These are phyloP conservation scores for Ophiostoma novo-ulmi DNA, from an alignment of 2,329 filamentous ascomycete species.

Conservation along the genomic window DNA sequence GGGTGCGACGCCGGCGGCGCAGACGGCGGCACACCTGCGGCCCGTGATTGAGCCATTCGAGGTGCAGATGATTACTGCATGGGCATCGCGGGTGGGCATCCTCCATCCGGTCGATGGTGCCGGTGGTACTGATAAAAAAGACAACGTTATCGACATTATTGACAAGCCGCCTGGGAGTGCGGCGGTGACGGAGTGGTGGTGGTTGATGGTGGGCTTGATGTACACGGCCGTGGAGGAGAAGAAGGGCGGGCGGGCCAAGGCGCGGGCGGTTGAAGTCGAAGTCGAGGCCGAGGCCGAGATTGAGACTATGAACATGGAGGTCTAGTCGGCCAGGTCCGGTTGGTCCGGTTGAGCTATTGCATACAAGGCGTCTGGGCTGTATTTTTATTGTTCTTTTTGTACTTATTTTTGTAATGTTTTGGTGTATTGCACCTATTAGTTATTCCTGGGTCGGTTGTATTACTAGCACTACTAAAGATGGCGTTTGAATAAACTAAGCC, in stretches of 20 bases:
- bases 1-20: slow-evolving; percentile 50
- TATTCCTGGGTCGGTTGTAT: background rate
- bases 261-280: background rate
- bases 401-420: background rate
- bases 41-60: slow-evolving; percentile 61
- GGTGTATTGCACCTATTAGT: background rate
- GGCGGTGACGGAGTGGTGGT: slow-evolving; percentile 62
- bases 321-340: background rate
- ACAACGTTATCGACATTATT: background rate
- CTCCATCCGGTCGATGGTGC: slow-evolving; percentile 35
- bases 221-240: slow-evolving; percentile 19
- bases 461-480: background rate
- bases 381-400: background rate
- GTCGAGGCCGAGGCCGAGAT: background rate
- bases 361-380: background rate
- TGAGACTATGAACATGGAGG: background rate
- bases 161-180: slow-evolving; percentile 33
- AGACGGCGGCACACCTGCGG: slow-evolving; percentile 51
- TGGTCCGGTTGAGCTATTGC: background rate
- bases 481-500: background rate
- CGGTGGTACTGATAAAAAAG: background rate
- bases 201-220: slow-evolving; percentile 49
- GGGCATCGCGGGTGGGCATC: slow-evolving; percentile 52
- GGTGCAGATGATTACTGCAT: slow-evolving; percentile 52
- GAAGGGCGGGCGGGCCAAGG: background rate